Evolutionary conservation across 257 asterid genomes (phyloP).

Genomic region (Phtheirospermum japonicum): DNA sequence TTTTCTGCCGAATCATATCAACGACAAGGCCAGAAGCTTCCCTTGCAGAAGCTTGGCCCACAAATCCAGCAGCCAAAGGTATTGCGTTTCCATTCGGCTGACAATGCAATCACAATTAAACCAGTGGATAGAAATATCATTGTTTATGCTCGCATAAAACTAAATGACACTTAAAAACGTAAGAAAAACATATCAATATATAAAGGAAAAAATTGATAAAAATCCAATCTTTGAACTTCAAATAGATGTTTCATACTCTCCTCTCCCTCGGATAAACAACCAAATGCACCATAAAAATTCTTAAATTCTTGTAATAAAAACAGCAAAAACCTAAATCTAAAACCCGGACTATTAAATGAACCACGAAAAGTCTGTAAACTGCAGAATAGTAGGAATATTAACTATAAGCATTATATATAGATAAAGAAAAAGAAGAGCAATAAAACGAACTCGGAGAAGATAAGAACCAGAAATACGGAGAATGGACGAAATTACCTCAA

Average conservation of each 20-base stretch:
- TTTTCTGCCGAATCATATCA: conserved; percentile 95
- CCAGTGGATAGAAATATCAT: conserved; percentile 7
- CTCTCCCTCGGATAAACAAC: neutral
- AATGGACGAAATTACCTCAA: conserved; percentile 30
- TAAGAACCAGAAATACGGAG: neutral
- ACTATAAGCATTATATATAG: neutral
- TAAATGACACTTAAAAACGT: no score
- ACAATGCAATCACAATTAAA: conserved; percentile 24
- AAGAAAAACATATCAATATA: no score
- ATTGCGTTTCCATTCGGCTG: conserved; percentile 78
- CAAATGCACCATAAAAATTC: neutral
- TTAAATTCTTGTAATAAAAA: no score
- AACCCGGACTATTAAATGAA: conserved; percentile 23
- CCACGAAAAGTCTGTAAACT: neutral
- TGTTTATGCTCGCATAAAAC: neutral
- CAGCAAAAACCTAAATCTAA: conserved; percentile 28
- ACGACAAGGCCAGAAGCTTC: conserved; percentile 93
- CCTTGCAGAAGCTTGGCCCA: conserved; percentile 91
- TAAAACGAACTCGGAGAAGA: neutral
- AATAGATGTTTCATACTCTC: neutral
- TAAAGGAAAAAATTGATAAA: no score
- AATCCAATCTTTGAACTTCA: conserved; percentile 13
- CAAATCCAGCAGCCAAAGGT: conserved; percentile 93
- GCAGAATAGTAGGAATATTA: neutral
- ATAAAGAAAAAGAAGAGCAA: neutral